Percentiles rank a stretch among this genome's conserved stretches.
Conservation (phyloP, 352 stramenopile genomes). For the Pythium utonaiense region DNA sequence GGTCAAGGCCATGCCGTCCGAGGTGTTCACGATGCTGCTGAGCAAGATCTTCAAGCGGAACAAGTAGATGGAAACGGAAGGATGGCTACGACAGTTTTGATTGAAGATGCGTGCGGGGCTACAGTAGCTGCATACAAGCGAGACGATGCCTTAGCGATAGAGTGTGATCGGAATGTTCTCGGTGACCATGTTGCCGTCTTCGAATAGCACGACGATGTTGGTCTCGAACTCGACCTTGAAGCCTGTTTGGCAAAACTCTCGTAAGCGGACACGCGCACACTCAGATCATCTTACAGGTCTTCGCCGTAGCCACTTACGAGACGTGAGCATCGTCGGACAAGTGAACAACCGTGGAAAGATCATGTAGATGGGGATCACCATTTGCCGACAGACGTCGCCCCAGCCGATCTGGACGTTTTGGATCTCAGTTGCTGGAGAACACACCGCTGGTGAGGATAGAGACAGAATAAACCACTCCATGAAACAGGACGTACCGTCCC, state of each 20-base stretch:
- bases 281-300: too few species aligned
- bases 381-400: slow-evolving; percentile 85
- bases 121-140: too few species aligned
- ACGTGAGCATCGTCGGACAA: slow-evolving; percentile 87
- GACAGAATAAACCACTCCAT: too few species aligned
- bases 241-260: slow-evolving; percentile 20
- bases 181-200: slow-evolving; percentile 90
- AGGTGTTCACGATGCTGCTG: slow-evolving; percentile 93
- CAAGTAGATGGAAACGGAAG: slow-evolving; percentile 74
- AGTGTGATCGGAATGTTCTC: slow-evolving; percentile 88
- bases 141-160: slow-evolving; percentile 51
- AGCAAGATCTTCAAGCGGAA: slow-evolving; percentile 97
- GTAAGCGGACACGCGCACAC: too few species aligned
- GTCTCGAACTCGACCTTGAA: slow-evolving; percentile 93
- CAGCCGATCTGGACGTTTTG: slow-evolving; percentile 93
- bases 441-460: not conserved
- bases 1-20: slow-evolving; percentile 83
- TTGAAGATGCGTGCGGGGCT: too few species aligned
- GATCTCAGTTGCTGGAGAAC: slow-evolving; percentile 85
- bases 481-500: slow-evolving; percentile 53
- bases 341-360: slow-evolving; percentile 92
- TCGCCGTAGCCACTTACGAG: slow-evolving; percentile 28
- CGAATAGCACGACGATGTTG: slow-evolving; percentile 91
- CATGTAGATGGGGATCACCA: slow-evolving; percentile 94
- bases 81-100: not conserved